Percentiles rank a stretch among this genome's conserved stretches.
Evolutionary conservation across 2,329 filamentous ascomycete species (phyloP).

Genomic region (Hypoxylon sp.): DNA sequence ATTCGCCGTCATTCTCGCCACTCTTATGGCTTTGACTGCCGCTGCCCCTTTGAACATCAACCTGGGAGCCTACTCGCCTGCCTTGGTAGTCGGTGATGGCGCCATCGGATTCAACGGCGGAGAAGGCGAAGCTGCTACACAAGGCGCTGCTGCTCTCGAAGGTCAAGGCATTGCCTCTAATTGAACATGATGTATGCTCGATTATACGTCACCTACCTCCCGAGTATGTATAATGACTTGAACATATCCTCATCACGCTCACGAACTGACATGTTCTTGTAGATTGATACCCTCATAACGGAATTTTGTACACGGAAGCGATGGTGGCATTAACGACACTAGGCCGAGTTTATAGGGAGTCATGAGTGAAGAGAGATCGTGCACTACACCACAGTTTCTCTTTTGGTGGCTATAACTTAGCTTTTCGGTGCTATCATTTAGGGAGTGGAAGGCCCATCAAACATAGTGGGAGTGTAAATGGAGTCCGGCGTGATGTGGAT

Average conservation of each 20-base stretch:
- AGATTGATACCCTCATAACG: conserved; percentile 21
- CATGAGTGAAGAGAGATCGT: neutral
- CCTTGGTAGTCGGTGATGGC: conserved; percentile 58
- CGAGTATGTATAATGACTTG: conserved; percentile 3
- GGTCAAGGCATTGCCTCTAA: conserved; percentile 22
- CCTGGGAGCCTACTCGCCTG: conserved; percentile 54
- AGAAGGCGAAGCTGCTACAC: conserved; percentile 39
- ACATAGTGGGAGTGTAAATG: neutral
- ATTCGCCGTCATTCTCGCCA: conserved; percentile 50
- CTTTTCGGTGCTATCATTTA: neutral
- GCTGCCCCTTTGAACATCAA: conserved; percentile 55
- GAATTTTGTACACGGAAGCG: neutral
- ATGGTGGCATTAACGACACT: conserved; percentile 1
- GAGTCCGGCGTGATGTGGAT: conserved; percentile 17
- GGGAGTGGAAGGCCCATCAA: neutral
- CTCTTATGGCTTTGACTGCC: conserved; percentile 49
- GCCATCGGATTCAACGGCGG: conserved; percentile 59
- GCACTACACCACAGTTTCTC: neutral
- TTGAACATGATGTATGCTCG: neutral
- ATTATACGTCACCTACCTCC: neutral
- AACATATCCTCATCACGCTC: neutral
- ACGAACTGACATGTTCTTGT: conserved; percentile 13
- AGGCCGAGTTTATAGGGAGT: neutral
- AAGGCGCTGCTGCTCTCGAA: conserved; percentile 38
- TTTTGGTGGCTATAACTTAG: neutral